These are phyloP conservation scores for Pythium myriotylum DNA, from an alignment of 352 stramenopile genomes.

Conservation along the genomic window DNA sequence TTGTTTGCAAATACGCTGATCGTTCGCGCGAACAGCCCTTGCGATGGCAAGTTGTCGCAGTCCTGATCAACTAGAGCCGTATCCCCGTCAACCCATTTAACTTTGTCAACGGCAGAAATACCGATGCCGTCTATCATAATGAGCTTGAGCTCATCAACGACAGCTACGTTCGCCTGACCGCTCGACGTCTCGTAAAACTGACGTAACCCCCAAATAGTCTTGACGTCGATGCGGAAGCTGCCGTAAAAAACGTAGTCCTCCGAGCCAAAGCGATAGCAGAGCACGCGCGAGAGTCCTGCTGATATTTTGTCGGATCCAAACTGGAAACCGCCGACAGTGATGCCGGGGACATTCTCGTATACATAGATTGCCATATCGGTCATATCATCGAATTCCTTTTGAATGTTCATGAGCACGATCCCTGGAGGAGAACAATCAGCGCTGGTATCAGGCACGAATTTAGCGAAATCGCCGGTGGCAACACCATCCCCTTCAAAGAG, in stretches of 20 bases:
- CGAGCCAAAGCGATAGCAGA: constrained; percentile 66
- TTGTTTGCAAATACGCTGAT: constrained; percentile 44
- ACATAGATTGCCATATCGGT: constrained; percentile 71
- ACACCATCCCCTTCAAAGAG: constrained; percentile 69
- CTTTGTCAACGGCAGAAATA: constrained; percentile 42
- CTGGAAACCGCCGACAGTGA: constrained; percentile 53
- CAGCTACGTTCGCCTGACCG: constrained; percentile 42
- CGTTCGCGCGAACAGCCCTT: constrained; percentile 38
- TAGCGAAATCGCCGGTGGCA: constrained; percentile 53
- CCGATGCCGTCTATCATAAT: constrained; percentile 61
- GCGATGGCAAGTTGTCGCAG: constrained; percentile 38
- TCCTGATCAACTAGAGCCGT: constrained; percentile 28
- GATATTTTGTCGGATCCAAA: constrained; percentile 35
- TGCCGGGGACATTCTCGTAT: constrained; percentile 48
- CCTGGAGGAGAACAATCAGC: constrained; percentile 42
- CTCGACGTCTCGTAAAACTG: constrained; percentile 25
- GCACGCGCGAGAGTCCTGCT: constrained; percentile 40
- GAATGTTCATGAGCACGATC: constrained; percentile 50
- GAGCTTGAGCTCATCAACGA: constrained; percentile 64
- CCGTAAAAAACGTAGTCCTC: constrained; percentile 63
- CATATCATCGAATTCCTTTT: constrained; percentile 68
- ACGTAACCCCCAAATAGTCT: constrained; percentile 53
- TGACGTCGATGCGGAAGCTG: constrained; percentile 57
- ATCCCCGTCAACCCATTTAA: constrained; percentile 51
- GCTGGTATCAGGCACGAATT: constrained; percentile 47